Conservation (phyloP, 73 alveolate genomes). For the Paramecium octaurelia region DNA sequence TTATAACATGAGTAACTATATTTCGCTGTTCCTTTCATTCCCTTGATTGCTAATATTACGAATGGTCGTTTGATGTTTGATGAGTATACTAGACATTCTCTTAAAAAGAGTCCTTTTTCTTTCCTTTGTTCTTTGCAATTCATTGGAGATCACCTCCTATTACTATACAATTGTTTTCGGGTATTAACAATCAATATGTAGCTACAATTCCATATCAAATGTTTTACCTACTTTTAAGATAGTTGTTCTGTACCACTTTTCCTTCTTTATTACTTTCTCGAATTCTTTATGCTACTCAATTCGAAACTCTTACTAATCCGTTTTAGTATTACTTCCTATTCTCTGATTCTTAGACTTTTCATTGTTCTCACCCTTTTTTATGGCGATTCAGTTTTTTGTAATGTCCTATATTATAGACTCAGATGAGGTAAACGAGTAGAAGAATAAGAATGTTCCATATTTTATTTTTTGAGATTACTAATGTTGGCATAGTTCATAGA, state of each 20-base stretch:
- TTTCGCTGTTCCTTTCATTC: neutral
- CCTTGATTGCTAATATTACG: neutral
- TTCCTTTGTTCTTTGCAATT: neutral
- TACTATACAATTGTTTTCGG: neutral
- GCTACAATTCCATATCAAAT: neutral
- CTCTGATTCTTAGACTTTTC: neutral
- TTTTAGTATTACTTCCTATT: neutral
- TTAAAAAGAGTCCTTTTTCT: neutral
- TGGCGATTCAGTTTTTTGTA: neutral
- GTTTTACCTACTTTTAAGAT: neutral
- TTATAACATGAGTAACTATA: neutral
- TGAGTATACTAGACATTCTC: neutral
- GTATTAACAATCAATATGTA: neutral
- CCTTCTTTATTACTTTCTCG: neutral
- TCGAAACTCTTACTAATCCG: neutral
- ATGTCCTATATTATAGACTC: neutral
- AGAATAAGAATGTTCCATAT: neutral
- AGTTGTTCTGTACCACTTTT: slow-evolving; percentile 2
- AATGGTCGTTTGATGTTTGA: neutral
- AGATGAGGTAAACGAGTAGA: neutral
- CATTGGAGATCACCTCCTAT: neutral
- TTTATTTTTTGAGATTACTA: neutral
- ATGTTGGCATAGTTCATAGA: neutral
- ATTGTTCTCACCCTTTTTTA: neutral
- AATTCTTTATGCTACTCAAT: neutral